Percentiles rank a stretch among this genome's conserved stretches.
Evolutionary conservation across 208 protist species (phyloP).

Genomic region (Borovskyia barvae): DNA sequence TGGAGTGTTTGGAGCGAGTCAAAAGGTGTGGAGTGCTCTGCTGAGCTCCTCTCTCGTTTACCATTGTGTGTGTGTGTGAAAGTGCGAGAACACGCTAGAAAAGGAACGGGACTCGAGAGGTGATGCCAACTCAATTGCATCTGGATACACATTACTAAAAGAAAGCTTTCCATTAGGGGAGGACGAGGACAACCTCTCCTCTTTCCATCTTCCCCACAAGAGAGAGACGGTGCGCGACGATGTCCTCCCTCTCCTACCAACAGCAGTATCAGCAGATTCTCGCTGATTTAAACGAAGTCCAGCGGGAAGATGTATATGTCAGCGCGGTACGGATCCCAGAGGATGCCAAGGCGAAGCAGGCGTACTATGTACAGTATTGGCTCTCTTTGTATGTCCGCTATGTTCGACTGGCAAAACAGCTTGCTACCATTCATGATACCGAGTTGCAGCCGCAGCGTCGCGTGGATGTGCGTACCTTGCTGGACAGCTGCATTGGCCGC

Average conservation of each 20-base stretch:
- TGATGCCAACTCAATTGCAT: too few relatives aligned
- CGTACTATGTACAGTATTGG: constrained; percentile 75
- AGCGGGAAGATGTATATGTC: constrained; percentile 62
- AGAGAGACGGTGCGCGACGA: constrained; percentile 13
- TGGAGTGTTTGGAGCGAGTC: too few relatives aligned
- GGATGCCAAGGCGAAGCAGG: constrained; percentile 44
- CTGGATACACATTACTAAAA: too few relatives aligned
- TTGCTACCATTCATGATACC: constrained; percentile 87
- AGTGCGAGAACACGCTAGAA: background rate
- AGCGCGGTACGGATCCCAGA: constrained; percentile 33
- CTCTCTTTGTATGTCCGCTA: constrained; percentile 92
- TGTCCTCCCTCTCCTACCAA: constrained; percentile 84
- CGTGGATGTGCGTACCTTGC: constrained; percentile 81
- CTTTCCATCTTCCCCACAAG: background rate
- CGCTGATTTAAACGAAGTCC: constrained; percentile 58
- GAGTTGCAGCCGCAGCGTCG: constrained; percentile 94
- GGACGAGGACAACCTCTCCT: too few relatives aligned
- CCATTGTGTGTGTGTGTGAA: background rate
- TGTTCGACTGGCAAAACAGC: constrained; percentile 73
- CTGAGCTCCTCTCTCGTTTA: too few relatives aligned
- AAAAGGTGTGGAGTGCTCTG: too few relatives aligned
- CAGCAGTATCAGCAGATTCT: constrained; percentile 76
- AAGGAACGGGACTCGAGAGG: too few relatives aligned
- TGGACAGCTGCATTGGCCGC: constrained; percentile 91
- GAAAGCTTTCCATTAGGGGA: too few relatives aligned